These are phyloP conservation scores for Mortierella hygrophila DNA, from an alignment of 192 early-diverging fungal genomes.

Conservation along the genomic window DNA sequence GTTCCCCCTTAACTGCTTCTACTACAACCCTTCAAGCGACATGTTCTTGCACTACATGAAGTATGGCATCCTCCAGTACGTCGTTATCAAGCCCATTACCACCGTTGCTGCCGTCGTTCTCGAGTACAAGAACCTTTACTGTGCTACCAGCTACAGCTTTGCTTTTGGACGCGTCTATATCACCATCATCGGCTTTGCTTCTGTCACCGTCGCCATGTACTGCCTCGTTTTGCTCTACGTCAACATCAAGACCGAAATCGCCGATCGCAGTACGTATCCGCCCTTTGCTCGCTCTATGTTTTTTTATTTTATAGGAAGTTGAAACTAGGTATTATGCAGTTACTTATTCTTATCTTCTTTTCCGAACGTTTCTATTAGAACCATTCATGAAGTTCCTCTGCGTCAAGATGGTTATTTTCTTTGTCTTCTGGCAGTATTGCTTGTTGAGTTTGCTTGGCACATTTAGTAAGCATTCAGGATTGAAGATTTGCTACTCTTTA, in stretches of 20 bases:
- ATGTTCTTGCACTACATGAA: constrained; percentile 70
- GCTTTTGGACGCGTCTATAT: constrained; percentile 76
- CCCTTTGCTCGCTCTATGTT: constrained; percentile 4
- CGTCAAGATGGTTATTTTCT: constrained; percentile 61
- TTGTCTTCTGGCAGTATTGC: constrained; percentile 50
- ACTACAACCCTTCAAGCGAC: constrained; percentile 68
- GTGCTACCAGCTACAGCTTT: constrained; percentile 68
- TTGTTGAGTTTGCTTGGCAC: constrained; percentile 35
- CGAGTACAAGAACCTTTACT: constrained; percentile 72
- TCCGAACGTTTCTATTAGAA: constrained; percentile 10
- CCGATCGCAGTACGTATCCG: constrained; percentile 61
- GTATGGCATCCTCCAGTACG: constrained; percentile 80
- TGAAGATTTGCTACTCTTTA: neutral
- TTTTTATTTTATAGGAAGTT: neutral
- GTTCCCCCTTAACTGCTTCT: constrained; percentile 73
- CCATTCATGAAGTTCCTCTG: constrained; percentile 58
- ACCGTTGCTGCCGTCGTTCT: constrained; percentile 73
- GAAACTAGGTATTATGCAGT: neutral
- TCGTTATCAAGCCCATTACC: constrained; percentile 69
- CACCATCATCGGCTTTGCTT: constrained; percentile 72
- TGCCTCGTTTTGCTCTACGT: constrained; percentile 73
- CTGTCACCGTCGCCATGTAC: constrained; percentile 77
- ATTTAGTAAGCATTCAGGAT: constrained; percentile 23
- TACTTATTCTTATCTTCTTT: neutral
- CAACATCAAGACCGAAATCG: constrained; percentile 69